Evolutionary conservation across 2,329 filamentous ascomycete species (phyloP).

Genomic region (Lojkania enalia): DNA sequence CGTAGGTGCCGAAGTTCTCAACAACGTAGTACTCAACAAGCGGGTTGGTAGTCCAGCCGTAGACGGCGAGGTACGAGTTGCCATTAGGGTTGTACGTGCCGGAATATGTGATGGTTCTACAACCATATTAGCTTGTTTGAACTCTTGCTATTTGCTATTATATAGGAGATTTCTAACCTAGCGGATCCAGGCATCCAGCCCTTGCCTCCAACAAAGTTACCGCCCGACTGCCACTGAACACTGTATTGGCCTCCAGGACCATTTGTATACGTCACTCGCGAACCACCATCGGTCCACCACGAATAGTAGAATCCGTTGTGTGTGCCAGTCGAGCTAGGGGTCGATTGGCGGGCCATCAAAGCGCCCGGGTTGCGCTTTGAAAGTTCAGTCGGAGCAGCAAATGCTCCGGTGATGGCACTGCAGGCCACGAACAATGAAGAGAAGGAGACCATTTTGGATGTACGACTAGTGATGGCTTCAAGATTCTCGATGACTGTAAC

Average conservation of each 20-base stretch:
- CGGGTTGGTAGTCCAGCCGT: constrained; percentile 60
- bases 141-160: too few relatives aligned
- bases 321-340: constrained; percentile 54
- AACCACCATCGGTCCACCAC: constrained; percentile 62
- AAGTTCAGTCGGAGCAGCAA: constrained; percentile 45
- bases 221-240: constrained; percentile 54
- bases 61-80: constrained; percentile 59
- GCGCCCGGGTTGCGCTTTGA: constrained; percentile 41
- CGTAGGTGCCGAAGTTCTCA: constrained; percentile 59
- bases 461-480: too few relatives aligned
- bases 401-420: constrained; percentile 34
- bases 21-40: constrained; percentile 57
- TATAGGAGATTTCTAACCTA: constrained; percentile 47
- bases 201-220: constrained; percentile 62
- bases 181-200: constrained; percentile 60
- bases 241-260: constrained; percentile 55
- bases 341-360: constrained; percentile 39
- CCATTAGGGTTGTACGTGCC: constrained; percentile 51
- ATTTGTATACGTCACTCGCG: constrained; percentile 59
- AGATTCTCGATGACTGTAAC: background rate
- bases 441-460: constrained; percentile 47
- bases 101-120: constrained; percentile 54
- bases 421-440: constrained; percentile 45
- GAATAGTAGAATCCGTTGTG: constrained; percentile 64
- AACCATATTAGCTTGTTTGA: background rate